Conservation (phyloP, 2,329 filamentous ascomycete species). For the Fusarium siculi region DNA sequence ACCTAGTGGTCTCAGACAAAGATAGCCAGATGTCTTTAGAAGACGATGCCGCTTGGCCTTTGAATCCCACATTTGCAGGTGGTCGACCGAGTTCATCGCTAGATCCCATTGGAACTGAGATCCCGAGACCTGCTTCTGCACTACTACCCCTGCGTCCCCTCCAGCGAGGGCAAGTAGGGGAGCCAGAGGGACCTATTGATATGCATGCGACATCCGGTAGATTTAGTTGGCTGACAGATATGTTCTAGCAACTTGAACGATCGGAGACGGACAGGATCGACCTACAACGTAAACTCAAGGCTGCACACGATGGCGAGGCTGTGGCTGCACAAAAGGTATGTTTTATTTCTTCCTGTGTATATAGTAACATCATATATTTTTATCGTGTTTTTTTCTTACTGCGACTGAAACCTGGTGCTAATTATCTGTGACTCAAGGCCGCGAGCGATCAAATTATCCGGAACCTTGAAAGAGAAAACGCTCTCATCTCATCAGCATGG, state of each 20-base stretch:
- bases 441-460: constrained; percentile 67
- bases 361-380: background rate
- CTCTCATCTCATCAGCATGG: constrained; percentile 84
- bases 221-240: constrained; percentile 25
- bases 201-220: background rate
- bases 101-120: background rate
- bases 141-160: constrained; percentile 1
- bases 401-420: constrained; percentile 17
- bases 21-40: background rate
- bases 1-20: constrained; percentile 19
- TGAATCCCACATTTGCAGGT: background rate
- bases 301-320: constrained; percentile 60
- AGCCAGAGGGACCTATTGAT: background rate
- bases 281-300: constrained; percentile 65
- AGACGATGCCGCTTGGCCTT: background rate
- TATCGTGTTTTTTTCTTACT: background rate
- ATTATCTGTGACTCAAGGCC: constrained; percentile 51
- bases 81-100: background rate
- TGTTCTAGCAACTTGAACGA: constrained; percentile 66
- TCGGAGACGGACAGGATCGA: constrained; percentile 67
- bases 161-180: background rate
- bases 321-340: constrained; percentile 65
- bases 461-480: constrained; percentile 80
- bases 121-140: background rate
- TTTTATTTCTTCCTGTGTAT: constrained; percentile 30